A percentile compares a stretch with the other conserved stretches of the same genome.
phyloP scores from a whole-genome alignment of 1,284 basidiomycete genomes.

The Athelia sp. region DNA sequence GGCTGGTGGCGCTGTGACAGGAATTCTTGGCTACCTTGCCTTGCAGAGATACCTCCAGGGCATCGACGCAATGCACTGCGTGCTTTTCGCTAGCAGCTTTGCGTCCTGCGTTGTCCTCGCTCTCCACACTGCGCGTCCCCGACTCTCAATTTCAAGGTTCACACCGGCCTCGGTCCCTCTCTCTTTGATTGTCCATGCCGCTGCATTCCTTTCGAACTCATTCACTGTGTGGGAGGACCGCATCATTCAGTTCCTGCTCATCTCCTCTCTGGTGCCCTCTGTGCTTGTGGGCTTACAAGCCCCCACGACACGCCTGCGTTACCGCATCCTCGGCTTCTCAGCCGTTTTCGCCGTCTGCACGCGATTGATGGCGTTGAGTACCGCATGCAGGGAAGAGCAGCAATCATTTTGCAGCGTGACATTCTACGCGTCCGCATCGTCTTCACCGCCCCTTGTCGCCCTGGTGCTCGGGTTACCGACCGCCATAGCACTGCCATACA shows the following conservation, averaged over 20 bases:
- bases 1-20: slow-evolving; percentile 38
- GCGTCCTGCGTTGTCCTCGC: slow-evolving; percentile 36
- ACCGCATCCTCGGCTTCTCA: slow-evolving; percentile 72
- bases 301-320: slow-evolving; percentile 64
- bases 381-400: slow-evolving; percentile 94
- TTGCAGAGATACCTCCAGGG: slow-evolving; percentile 34
- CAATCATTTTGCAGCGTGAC: slow-evolving; percentile 83
- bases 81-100: slow-evolving; percentile 41
- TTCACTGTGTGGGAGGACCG: slow-evolving; percentile 96
- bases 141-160: slow-evolving; percentile 23
- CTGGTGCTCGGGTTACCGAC: slow-evolving; percentile 52
- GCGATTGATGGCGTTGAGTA: slow-evolving; percentile 70
- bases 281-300: slow-evolving; percentile 60
- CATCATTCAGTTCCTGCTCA: slow-evolving; percentile 69
- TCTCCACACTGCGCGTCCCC: slow-evolving; percentile 18
- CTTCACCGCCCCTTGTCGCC: slow-evolving; percentile 56
- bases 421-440: slow-evolving; percentile 73
- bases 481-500: slow-evolving; percentile 53
- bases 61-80: slow-evolving; percentile 33
- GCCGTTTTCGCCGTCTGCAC: slow-evolving; percentile 64
- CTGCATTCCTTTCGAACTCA: slow-evolving; percentile 86
- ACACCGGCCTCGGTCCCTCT: slow-evolving; percentile 36
- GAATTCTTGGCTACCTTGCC: slow-evolving; percentile 29
- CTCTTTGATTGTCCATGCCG: slow-evolving; percentile 59
- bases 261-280: slow-evolving; percentile 57